phyloP scores from a whole-genome alignment of 139 green algal species.

The Coccomyxa sp. region DNA sequence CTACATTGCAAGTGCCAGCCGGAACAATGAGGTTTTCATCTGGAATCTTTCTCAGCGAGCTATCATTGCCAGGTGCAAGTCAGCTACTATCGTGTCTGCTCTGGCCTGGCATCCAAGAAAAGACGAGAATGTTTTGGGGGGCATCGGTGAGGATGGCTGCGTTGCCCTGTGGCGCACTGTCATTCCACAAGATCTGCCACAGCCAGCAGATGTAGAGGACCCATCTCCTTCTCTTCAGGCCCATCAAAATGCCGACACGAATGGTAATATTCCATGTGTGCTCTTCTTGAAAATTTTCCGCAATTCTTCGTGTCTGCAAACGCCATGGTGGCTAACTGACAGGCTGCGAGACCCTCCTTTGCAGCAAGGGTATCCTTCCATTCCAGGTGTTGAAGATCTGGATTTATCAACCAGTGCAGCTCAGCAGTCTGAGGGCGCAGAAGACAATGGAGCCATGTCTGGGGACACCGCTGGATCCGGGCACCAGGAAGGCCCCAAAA shows the following conservation, averaged over 20 bases:
- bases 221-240: no score
- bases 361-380: no score
- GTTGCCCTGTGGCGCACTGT: conserved; percentile 25
- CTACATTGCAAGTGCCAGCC: conserved; percentile 59
- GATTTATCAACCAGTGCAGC: conserved; percentile 6
- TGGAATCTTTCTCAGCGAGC: conserved; percentile 54
- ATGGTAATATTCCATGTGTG: no score
- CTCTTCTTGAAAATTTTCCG: no score
- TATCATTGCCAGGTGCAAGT: conserved; percentile 13
- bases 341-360: no score
- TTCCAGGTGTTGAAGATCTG: no score
- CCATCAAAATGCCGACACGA: no score
- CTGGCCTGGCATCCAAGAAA: conserved; percentile 63
- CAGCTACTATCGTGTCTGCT: conserved; percentile 26
- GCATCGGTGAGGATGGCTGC: conserved; percentile 48
- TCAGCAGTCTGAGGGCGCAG: neutral
- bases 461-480: neutral
- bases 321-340: no score
- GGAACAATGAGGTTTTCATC: conserved; percentile 58
- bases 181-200: conserved; percentile 8
- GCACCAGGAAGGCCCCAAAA: no score
- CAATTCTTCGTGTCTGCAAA: no score
- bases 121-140: conserved; percentile 52
- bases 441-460: neutral
- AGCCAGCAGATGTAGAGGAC: no score